Base-by-base conservation (phyloP, 768 basidiomycete species). In the Daedalea quercina region DNA sequence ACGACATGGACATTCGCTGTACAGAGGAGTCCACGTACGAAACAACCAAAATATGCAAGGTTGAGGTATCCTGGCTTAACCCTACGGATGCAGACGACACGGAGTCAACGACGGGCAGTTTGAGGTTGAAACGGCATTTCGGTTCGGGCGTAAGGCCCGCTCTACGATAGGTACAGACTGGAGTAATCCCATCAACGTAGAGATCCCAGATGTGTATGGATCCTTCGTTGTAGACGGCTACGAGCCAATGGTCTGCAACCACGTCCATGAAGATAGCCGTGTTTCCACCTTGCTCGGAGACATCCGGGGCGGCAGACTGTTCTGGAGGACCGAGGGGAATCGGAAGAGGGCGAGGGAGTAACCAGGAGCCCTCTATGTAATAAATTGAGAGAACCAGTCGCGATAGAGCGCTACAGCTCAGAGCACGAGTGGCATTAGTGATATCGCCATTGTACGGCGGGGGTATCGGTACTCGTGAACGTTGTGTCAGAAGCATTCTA, bases 161-260 rank as follows among this genome's bases (percentile, higher is more conserved):
- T 52, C 24, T 25, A 44, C 53, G 15, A 50, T 28, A 9, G 20
- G 12, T 49, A 17, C 19, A 52, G 23, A 42, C 59, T 24, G 41
- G 45, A 40, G 42, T 54, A 22, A n/a, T 34, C 19, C 25, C 9
- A 51, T 54, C 3, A 48, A 37, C 17, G 37, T 54, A 52, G 25
- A 62, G 53, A 50, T 79, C 76, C 70, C 76, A 78, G 0, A 80
- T 58, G 44, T 73, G 66, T 1, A 76, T 57, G 1, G 65, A 52
- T 3, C 76, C 74, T 52, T 76, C 73, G 17, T 60, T 60, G 54
- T 75, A 77, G 2, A 76, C 64, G 12, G 70, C 69, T 12, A 80
- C 59, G 19, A 81, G 63, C 77, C 76, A 81, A 35, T 72, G 63
- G 46, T 79, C 78, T 31, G 71, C 55, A 50, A 76, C 67, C 8